Conservation (phyloP, 2,329 filamentous ascomycete genomes). For the Ceratocystis albifundus region DNA sequence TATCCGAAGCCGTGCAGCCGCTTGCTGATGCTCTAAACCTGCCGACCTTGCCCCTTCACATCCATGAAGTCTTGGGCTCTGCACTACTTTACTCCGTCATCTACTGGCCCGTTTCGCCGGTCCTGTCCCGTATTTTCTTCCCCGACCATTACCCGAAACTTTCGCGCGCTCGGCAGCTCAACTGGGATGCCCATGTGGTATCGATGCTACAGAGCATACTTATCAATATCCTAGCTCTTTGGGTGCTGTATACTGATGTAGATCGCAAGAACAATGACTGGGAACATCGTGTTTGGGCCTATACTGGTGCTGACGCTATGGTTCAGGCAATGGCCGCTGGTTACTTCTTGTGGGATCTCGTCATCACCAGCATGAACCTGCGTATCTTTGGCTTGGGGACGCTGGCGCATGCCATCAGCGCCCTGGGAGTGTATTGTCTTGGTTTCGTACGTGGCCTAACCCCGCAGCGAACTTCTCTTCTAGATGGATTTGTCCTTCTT, state of each 20-base stretch:
- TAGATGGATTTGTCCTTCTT: background rate
- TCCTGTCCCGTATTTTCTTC: constrained; percentile 50
- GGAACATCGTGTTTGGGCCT: constrained; percentile 63
- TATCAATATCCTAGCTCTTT: constrained; percentile 63
- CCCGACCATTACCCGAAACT: constrained; percentile 54
- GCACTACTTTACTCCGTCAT: constrained; percentile 58
- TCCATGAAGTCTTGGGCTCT: constrained; percentile 62
- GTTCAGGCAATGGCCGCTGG: constrained; percentile 66
- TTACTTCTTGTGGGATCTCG: constrained; percentile 76
- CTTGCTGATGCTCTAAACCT: constrained; percentile 51
- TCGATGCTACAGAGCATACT: constrained; percentile 66
- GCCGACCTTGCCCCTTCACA: constrained; percentile 58
- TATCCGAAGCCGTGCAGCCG: constrained; percentile 48
- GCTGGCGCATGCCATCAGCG: constrained; percentile 64
- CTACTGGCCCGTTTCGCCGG: constrained; percentile 54
- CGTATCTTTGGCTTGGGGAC: constrained; percentile 65
- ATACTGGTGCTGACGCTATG: constrained; percentile 59
- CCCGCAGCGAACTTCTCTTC: background rate
- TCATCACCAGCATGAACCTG: constrained; percentile 55
- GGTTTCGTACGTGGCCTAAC: constrained; percentile 58
- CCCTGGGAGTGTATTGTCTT: constrained; percentile 61
- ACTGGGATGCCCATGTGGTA: constrained; percentile 79
- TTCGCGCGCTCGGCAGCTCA: constrained; percentile 51
- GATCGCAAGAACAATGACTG: constrained; percentile 56
- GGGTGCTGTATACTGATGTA: constrained; percentile 56